These are phyloP conservation scores for Camillea tinctor DNA, from an alignment of 2,329 filamentous ascomycete species.

Conservation along the genomic window DNA sequence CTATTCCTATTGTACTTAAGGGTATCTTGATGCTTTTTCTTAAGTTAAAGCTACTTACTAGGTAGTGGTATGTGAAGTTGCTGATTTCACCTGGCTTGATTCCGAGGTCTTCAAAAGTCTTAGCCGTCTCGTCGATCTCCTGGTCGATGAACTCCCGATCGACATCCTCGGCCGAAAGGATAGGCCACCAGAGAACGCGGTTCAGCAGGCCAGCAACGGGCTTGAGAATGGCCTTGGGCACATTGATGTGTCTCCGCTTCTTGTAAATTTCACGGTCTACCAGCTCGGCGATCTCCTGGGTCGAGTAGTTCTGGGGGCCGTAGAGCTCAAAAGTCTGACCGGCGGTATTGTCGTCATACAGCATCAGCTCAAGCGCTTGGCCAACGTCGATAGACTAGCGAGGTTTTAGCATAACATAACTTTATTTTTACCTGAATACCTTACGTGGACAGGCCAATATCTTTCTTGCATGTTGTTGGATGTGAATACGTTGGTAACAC, in stretches of 20 bases:
- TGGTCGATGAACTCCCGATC: constrained; percentile 94
- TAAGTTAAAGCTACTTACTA: constrained; percentile 60
- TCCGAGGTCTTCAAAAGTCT: constrained; percentile 91
- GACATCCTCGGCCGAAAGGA: constrained; percentile 78
- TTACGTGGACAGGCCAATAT: constrained; percentile 89
- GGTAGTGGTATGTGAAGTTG: constrained; percentile 87
- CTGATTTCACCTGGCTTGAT: constrained; percentile 86
- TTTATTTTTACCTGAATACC: constrained; percentile 25
- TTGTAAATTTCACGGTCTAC: constrained; percentile 94
- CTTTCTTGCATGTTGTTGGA: constrained; percentile 92
- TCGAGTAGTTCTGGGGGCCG: constrained; percentile 89
- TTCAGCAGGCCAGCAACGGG: constrained; percentile 74
- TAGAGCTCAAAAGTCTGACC: constrained; percentile 92
- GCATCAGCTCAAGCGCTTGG: constrained; percentile 82
- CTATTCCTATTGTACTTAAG: neutral
- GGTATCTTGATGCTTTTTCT: no score
- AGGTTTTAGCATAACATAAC: neutral
- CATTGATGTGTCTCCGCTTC: constrained; percentile 83
- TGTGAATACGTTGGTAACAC: constrained; percentile 77
- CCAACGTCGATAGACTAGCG: constrained; percentile 82
- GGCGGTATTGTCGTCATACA: constrained; percentile 86
- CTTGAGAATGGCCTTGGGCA: constrained; percentile 79
- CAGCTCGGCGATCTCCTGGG: constrained; percentile 79
- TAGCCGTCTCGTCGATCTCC: constrained; percentile 82
- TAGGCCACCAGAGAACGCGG: constrained; percentile 84